Conservation (phyloP, 2,329 filamentous ascomycete genomes). For the Hymenoscyphus albidus region DNA sequence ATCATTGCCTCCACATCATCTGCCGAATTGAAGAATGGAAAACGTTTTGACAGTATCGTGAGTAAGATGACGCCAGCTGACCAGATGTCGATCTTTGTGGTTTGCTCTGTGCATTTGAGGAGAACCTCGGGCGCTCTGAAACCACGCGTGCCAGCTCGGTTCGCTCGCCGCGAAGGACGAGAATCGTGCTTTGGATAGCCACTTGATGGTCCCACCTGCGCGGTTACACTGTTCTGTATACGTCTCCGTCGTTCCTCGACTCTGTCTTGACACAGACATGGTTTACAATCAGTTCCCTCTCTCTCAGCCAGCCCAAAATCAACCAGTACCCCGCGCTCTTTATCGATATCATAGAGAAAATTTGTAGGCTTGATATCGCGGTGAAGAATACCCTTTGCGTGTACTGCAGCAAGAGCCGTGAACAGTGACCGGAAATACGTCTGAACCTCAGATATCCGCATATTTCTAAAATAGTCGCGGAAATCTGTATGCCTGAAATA, state of each 20-base stretch:
- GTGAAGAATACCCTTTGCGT: constrained; percentile 81
- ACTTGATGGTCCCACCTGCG: constrained; percentile 48
- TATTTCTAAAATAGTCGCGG: constrained; percentile 86
- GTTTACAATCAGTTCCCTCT: constrained; percentile 70
- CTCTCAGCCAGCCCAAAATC: constrained; percentile 96
- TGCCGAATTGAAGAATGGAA: constrained; percentile 98
- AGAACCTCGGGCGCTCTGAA: constrained; percentile 96
- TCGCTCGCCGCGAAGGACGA: constrained; percentile 82
- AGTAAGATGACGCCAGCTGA: constrained; percentile 93
- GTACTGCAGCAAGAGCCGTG: constrained; percentile 77
- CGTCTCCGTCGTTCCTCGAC: constrained; percentile 57
- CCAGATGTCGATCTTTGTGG: constrained; percentile 93
- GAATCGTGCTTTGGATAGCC: constrained; percentile 89
- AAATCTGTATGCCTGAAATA: constrained; percentile 97
- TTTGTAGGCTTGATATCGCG: constrained; percentile 98
- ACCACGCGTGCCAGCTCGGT: constrained; percentile 88
- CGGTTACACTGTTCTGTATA: constrained; percentile 56
- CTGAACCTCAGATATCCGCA: constrained; percentile 80
- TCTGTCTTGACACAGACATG: constrained; percentile 75
- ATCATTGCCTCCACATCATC: constrained; percentile 98
- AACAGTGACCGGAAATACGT: constrained; percentile 89
- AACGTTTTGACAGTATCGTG: constrained; percentile 87
- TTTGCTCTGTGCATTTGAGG: constrained; percentile 95
- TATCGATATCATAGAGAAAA: constrained; percentile 83
- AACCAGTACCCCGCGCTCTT: constrained; percentile 84